A percentile compares a stretch with the other conserved stretches of the same genome.
phyloP scores from a whole-genome alignment of 2,329 filamentous ascomycete genomes.

The Curvularia sp. region DNA sequence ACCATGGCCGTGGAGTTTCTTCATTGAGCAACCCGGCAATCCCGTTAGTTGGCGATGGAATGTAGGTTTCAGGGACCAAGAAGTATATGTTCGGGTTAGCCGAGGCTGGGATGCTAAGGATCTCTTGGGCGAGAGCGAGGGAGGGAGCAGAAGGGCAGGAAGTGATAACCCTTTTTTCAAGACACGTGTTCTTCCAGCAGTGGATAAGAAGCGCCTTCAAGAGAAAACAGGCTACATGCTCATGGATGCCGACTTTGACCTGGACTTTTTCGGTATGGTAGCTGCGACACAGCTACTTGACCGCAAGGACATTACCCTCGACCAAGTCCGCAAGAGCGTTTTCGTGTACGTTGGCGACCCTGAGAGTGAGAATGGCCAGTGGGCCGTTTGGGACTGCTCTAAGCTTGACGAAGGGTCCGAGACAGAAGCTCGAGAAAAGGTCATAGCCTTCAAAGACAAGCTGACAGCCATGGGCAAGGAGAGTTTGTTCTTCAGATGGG shows the following conservation, averaged over 20 bases:
- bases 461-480: constrained; percentile 81
- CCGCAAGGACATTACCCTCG: constrained; percentile 63
- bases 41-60: constrained; percentile 76
- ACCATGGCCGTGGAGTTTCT: constrained; percentile 59
- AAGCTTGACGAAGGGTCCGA: constrained; percentile 59
- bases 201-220: constrained; percentile 69
- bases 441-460: constrained; percentile 80
- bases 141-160: constrained; percentile 57
- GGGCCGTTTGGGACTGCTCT: constrained; percentile 71
- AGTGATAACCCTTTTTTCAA: constrained; percentile 64
- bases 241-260: constrained; percentile 83
- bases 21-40: constrained; percentile 67
- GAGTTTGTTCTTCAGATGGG: constrained; percentile 88
- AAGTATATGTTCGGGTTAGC: constrained; percentile 82
- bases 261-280: constrained; percentile 85
- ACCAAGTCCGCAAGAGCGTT: constrained; percentile 75
- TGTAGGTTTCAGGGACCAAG: constrained; percentile 77
- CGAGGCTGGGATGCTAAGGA: constrained; percentile 72
- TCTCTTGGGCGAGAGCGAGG: constrained; percentile 56
- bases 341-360: constrained; percentile 47
- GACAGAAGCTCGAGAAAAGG: constrained; percentile 72
- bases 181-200: constrained; percentile 70
- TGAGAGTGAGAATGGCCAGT: constrained; percentile 62
- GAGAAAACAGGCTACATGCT: constrained; percentile 88
- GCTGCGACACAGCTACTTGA: constrained; percentile 74